Evolutionary conservation across 1,284 basidiomycete genomes (phyloP), one percentile per base, ranked within the genome.

Genomic region (Malassezia nana): DNA sequence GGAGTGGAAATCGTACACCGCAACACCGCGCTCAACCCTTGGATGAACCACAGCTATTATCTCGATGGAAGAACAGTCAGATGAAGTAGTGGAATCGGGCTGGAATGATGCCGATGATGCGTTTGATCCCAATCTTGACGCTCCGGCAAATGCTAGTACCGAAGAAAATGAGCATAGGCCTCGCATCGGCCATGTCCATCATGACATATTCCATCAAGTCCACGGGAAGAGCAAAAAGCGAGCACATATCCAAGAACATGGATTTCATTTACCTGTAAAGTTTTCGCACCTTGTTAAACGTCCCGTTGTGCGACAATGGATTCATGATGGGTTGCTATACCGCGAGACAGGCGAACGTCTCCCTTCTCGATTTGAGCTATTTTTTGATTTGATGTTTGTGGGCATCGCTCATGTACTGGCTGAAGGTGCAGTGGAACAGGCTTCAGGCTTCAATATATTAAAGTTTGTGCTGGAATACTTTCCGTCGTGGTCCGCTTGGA

Each of bases 261-360:
- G 58, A 28, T 63, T 62, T 16, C 58, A 69, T 44, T 25, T 70
- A 2, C 69, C 69, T 20, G 61, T 70, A 43, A 66, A 46, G 13
- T 43, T 65, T 2, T 49, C 57, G 1, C 70, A 75, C 38, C 62
- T 75, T 15, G 61, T 68, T 47, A 68, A 74, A 40, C 57, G 63
- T 0, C 74, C 73, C 1, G 43, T 75, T 9, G 64, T 75, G 33
- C 60, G 74, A 2, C 74, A 75, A 46, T 75, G 68, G 67, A 52
- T 75, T 4, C 55, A 67, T 41, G 58, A 66, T 28, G 66, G 64
- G 32, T 58, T 67, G 44, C 51, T 74, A 40, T 74, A 66, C 46
- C 58, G 67, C 26, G 74, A 75, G 41, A 58, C 55, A 18, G 63
- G 63, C 52, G 67, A 69, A 39, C 60, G 73, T 10, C 58, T 65